Base-by-base conservation (phyloP, 176 grass and related monocot genomes). In the Carex littledalei region DNA sequence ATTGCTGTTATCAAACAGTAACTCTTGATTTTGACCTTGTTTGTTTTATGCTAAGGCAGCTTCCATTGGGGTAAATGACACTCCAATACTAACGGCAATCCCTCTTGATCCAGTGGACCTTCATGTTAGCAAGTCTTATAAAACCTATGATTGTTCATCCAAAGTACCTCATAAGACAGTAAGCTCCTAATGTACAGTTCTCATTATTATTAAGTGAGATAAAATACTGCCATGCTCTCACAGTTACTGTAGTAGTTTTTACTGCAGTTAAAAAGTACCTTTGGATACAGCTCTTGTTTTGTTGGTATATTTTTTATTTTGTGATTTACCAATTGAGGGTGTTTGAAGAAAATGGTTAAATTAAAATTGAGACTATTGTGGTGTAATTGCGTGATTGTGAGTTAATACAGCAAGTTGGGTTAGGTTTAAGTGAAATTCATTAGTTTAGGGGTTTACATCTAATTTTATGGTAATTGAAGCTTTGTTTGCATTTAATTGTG, bases 31-130 rank as follows among this genome's bases (percentile, higher is more conserved):
- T 6, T 78, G 52, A 78, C 49, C 56, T 78, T 57, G 16, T 83
- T 22, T 83, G 29, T 32, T 68, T 83, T 83, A 67, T 67, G 14
- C 64, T 34, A 83, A 54, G 41, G 47, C 58, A 83, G 81, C 63
- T 83, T 53, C 81, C 65, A 55, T 17, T 65, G 56, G 55, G 18
- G 57, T 45, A 43, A 81, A 34, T 68, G 81, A 69, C 37, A 67
- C 60, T 16, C 64, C 41, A 53, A 69, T 83, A 67, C 81, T 83
- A 45, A 83, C 81, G n/a, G 81, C 81, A 29, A 83, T 83, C 61
- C 81, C 81, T 83, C 81, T 83, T 15, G 18, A 83, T 68, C 81
- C 63, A 10, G 65, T 29, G 31, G 63, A 68, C 15, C 63, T 67
- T 11, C 81, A 52, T 54, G 13, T 67, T 52, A 83, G 13, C 39